A percentile compares a stretch with the other conserved stretches of the same genome.
Conservation (phyloP, 169 alveolate genomes). For the Plasmodium gonderi region DNA sequence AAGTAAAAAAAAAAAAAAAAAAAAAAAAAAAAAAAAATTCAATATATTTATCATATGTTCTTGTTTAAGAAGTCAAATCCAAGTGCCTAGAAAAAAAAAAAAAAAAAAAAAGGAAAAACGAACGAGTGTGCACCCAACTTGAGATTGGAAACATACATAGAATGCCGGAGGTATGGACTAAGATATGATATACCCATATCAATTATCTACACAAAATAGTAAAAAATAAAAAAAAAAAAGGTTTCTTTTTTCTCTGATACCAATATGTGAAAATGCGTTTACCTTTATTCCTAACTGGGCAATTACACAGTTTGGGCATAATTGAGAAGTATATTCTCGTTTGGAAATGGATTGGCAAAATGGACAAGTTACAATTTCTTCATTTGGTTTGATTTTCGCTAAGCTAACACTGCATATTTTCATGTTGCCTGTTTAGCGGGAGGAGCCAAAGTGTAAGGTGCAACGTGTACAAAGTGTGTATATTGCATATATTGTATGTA, state of each 20-base stretch:
- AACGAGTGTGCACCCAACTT: background rate
- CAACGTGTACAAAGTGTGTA: too few relatives aligned
- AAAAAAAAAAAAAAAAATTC: background rate
- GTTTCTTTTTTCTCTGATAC: too few relatives aligned
- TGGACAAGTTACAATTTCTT: constrained; percentile 41
- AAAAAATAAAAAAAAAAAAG: constrained; percentile 19
- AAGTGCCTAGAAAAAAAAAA: constrained; percentile 28
- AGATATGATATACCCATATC: too few relatives aligned
- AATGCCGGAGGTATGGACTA: too few relatives aligned
- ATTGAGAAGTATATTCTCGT: constrained; percentile 8
- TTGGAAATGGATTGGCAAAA: constrained; percentile 65
- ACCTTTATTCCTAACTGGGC: constrained; percentile 73
- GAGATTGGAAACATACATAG: background rate
- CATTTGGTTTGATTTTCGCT: constrained; percentile 43
- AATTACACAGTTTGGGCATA: constrained; percentile 60
- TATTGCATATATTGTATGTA: too few relatives aligned
- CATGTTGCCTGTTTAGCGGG: background rate
- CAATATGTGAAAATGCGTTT: too few relatives aligned
- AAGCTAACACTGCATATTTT: constrained; percentile 63
- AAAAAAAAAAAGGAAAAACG: background rate
- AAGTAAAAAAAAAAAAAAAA: background rate
- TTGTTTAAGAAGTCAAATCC: constrained; percentile 74
- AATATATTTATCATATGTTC: constrained; percentile 11
- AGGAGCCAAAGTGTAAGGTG: background rate
- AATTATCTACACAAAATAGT: too few relatives aligned